A percentile compares a stretch with the other conserved stretches of the same genome.
phyloP scores from a whole-genome alignment of 768 basidiomycete genomes.

The Glaciozyma antarctica region DNA sequence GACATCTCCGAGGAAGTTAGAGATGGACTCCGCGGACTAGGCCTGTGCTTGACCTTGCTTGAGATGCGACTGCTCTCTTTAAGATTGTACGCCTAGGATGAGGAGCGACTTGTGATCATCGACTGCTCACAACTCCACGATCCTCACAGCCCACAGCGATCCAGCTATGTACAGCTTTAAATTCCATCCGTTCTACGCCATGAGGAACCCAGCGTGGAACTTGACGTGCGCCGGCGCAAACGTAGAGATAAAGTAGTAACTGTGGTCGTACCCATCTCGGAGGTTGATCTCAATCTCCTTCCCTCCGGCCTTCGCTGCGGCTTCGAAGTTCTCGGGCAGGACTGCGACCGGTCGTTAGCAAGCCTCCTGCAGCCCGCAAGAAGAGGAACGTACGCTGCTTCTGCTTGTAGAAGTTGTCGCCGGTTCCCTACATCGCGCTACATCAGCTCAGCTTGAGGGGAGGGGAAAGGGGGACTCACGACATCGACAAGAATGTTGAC shows the following conservation, averaged over 20 bases:
- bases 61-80: too few species aligned
- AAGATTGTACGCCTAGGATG: too few species aligned
- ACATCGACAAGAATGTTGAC: constrained; percentile 71
- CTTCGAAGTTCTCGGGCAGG: constrained; percentile 78
- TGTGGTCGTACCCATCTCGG: constrained; percentile 34
- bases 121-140: too few species aligned
- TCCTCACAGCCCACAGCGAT: too few species aligned
- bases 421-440: constrained; percentile 33
- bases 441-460: not conserved
- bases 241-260: constrained; percentile 33
- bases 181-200: constrained; percentile 45
- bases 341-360: constrained; percentile 38
- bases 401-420: constrained; percentile 61
- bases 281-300: constrained; percentile 60
- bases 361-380: constrained; percentile 41
- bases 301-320: constrained; percentile 62
- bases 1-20: too few species aligned
- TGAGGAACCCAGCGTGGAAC: constrained; percentile 82
- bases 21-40: too few species aligned
- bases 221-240: constrained; percentile 64
- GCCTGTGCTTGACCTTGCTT: too few species aligned
- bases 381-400: constrained; percentile 48
- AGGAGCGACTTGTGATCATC: too few species aligned
- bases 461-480: not conserved
- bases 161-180: too few species aligned